These are phyloP conservation scores for Neopestalotiopsis sp. DNA, from an alignment of 2,329 filamentous ascomycete genomes.

Conservation along the genomic window DNA sequence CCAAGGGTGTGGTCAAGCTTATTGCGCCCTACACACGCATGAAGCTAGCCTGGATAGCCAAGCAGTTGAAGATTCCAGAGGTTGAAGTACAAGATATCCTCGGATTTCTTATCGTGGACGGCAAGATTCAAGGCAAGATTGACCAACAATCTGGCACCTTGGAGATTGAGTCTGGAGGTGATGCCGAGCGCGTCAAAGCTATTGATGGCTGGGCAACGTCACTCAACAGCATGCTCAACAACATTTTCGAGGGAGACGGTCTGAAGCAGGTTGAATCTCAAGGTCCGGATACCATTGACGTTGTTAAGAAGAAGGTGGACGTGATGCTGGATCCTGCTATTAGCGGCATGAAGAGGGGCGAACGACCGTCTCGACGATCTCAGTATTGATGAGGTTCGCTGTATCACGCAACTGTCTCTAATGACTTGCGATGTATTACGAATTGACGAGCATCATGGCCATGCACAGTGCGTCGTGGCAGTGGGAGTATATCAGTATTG, in stretches of 20 bases:
- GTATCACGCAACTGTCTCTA: no score
- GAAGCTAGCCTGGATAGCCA: constrained; percentile 84
- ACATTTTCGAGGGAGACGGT: constrained; percentile 80
- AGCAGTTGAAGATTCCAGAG: constrained; percentile 87
- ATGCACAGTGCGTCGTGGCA: no score
- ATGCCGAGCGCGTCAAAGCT: constrained; percentile 75
- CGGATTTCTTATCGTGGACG: constrained; percentile 91
- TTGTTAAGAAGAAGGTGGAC: not conserved
- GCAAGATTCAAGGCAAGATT: constrained; percentile 84
- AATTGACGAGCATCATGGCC: no score
- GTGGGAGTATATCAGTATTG: no score
- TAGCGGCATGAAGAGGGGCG: not conserved
- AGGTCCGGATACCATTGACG: not conserved
- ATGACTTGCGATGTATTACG: not conserved
- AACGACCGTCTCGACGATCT: not conserved
- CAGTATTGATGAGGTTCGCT: no score
- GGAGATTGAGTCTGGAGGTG: constrained; percentile 75
- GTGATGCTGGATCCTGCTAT: not conserved
- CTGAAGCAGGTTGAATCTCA: constrained; percentile 43
- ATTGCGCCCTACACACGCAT: constrained; percentile 96
- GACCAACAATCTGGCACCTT: constrained; percentile 87
- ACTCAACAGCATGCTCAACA: constrained; percentile 70
- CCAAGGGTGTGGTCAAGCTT: constrained; percentile 90
- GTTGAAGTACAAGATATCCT: constrained; percentile 93
- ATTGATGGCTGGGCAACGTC: constrained; percentile 75